Evolutionary conservation across 495 filamentous ascomycete genomes (phyloP).

Genomic region (Parathielavia hyrcaniae): DNA sequence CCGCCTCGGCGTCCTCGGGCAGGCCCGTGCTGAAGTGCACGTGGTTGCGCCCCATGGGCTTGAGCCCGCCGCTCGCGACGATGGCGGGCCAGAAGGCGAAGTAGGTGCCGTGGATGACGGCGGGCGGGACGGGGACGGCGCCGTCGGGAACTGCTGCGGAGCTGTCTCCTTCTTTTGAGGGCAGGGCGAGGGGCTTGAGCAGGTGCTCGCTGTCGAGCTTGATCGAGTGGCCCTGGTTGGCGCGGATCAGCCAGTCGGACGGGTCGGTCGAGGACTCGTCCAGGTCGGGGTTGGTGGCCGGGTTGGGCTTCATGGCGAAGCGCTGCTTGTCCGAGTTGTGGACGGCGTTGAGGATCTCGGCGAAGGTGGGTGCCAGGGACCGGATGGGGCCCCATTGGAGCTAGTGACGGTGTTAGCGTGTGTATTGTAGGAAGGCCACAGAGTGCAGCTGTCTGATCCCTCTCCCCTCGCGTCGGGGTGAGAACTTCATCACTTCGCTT

Average conservation of each 20-base stretch:
- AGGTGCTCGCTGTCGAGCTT: conserved; percentile 61
- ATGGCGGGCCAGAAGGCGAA: conserved; percentile 69
- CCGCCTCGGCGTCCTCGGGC: conserved; percentile 38
- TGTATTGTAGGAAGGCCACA: background rate
- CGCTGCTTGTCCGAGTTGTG: conserved; percentile 81
- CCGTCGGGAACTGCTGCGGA: conserved; percentile 9
- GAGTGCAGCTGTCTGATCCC: background rate
- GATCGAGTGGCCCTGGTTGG: conserved; percentile 85
- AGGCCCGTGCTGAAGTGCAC: conserved; percentile 77
- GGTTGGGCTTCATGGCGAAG: conserved; percentile 56
- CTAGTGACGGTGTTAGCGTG: conserved; percentile 34
- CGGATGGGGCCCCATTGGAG: conserved; percentile 64
- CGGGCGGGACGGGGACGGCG: conserved; percentile 44
- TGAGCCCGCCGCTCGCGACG: conserved; percentile 63
- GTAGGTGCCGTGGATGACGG: conserved; percentile 83
- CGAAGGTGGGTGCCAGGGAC: conserved; percentile 62
- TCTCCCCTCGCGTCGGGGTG: background rate
- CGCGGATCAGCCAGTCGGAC: conserved; percentile 77
- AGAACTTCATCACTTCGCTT: background rate
- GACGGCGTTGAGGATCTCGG: conserved; percentile 67
- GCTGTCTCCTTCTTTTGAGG: conserved; percentile 31
- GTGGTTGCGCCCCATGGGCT: conserved; percentile 73
- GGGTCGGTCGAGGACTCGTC: conserved; percentile 44
- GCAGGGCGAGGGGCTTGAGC: conserved; percentile 56
- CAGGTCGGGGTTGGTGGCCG: conserved; percentile 31